phyloP scores from a whole-genome alignment of 139 green algal species.

The Desmodesmus armatus region DNA sequence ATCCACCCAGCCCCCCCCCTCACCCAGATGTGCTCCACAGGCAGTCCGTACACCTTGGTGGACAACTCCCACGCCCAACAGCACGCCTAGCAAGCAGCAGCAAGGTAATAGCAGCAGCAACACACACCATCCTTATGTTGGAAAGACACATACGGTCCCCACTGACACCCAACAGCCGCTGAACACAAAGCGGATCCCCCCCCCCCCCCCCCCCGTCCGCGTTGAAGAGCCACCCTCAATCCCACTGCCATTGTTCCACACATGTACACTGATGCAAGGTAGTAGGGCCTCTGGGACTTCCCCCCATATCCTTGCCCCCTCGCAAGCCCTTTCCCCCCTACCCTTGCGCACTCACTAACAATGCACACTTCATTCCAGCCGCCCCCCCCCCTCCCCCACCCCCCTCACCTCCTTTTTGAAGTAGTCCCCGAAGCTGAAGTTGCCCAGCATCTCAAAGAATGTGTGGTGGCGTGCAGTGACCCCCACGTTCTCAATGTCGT shows the following conservation, averaged over 20 bases:
- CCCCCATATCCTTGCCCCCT: no score
- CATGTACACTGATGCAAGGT: not conserved
- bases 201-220: not conserved
- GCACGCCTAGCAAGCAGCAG: slow-evolving; percentile 67
- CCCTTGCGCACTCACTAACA: no score
- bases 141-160: not conserved
- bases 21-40: slow-evolving; percentile 85
- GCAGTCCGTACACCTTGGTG: slow-evolving; percentile 80
- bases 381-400: not conserved
- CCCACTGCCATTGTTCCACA: not conserved
- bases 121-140: no score
- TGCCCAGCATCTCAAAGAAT: slow-evolving; percentile 98
- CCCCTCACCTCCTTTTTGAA: slow-evolving; percentile 89
- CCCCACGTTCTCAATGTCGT: slow-evolving; percentile 97
- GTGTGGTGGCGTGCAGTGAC: slow-evolving; percentile 95
- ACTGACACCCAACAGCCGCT: not conserved
- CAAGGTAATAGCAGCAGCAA: not conserved
- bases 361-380: no score
- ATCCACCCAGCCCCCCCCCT: no score
- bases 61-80: slow-evolving; percentile 91
- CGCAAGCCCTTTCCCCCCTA: no score
- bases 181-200: not conserved
- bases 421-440: slow-evolving; percentile 97
- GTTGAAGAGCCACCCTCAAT: slow-evolving; percentile 8
- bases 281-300: no score